phyloP scores from a whole-genome alignment of 2,329 filamentous ascomycete species.

The Aurifilum marmelostoma region DNA sequence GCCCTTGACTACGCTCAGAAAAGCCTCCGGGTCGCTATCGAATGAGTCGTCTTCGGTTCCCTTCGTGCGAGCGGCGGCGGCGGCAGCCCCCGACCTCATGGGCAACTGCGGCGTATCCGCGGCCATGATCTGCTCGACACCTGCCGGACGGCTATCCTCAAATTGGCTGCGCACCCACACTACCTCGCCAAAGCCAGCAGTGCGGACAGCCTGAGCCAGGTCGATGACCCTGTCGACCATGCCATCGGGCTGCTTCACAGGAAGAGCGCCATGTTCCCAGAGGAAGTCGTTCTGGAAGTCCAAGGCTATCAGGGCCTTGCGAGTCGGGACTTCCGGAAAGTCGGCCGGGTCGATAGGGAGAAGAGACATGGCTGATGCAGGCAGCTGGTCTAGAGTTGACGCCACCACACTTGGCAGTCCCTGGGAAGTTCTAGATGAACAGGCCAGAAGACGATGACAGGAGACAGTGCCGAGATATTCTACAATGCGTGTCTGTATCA shows the following conservation, averaged over 20 bases:
- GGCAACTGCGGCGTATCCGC: constrained; percentile 39
- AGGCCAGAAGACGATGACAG: not conserved
- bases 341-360: constrained; percentile 60
- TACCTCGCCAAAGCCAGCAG: constrained; percentile 67
- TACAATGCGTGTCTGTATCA: constrained; percentile 9
- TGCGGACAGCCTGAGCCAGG: constrained; percentile 74
- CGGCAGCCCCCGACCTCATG: constrained; percentile 27
- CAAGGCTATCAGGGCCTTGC: constrained; percentile 76
- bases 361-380: constrained; percentile 37
- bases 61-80: constrained; percentile 35
- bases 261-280: constrained; percentile 66
- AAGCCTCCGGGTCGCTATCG: constrained; percentile 44
- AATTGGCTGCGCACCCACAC: constrained; percentile 86
- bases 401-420: constrained; percentile 7
- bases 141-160: constrained; percentile 60
- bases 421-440: not conserved
- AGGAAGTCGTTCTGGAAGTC: constrained; percentile 94
- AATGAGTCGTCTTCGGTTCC: constrained; percentile 29
- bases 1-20: constrained; percentile 34
- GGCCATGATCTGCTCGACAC: constrained; percentile 55
- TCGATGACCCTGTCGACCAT: constrained; percentile 69
- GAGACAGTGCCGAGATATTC: constrained; percentile 10
- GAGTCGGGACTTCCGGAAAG: constrained; percentile 60
- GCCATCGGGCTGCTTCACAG: constrained; percentile 63
- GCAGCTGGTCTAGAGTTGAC: constrained; percentile 8